Conservation (phyloP, 2,329 filamentous ascomycete species). For the Paraphoma chrysanthemicola region DNA sequence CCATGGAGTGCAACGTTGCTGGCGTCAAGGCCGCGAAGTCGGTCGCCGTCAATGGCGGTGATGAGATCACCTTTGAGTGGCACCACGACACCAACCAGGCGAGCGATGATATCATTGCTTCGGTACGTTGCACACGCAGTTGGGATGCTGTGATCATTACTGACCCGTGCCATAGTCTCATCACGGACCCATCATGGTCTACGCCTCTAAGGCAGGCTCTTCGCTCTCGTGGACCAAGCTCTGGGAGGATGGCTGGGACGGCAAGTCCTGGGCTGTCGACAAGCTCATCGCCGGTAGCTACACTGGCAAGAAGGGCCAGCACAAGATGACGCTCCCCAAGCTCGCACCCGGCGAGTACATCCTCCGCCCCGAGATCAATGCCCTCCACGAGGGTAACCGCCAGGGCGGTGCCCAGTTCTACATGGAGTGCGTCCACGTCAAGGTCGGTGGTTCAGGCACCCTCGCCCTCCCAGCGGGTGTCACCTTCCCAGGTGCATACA, state of each 20-base stretch:
- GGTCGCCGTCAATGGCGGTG: slow-evolving; percentile 56
- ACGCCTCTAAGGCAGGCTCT: slow-evolving; percentile 53
- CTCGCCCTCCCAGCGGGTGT: slow-evolving; percentile 49
- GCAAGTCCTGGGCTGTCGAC: slow-evolving; percentile 49
- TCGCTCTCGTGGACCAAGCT: slow-evolving; percentile 59
- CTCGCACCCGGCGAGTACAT: slow-evolving; percentile 54
- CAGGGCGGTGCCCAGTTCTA: slow-evolving; percentile 52
- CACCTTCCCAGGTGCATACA: slow-evolving; percentile 55
- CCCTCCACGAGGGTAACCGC: slow-evolving; percentile 48
- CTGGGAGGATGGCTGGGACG: slow-evolving; percentile 46
- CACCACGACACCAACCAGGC: slow-evolving; percentile 56
- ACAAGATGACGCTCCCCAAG: slow-evolving; percentile 50
- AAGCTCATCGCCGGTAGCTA: slow-evolving; percentile 42
- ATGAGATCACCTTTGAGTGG: slow-evolving; percentile 58
- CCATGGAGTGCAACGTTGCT: slow-evolving; percentile 47
- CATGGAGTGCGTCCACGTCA: slow-evolving; percentile 53
- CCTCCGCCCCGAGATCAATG: slow-evolving; percentile 54
- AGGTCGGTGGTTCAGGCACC: slow-evolving; percentile 43
- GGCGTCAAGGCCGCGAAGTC: slow-evolving; percentile 47
- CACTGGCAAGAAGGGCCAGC: slow-evolving; percentile 48
- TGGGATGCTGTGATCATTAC: background rate
- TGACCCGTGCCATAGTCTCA: slow-evolving; percentile 45
- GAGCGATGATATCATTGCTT: slow-evolving; percentile 60
- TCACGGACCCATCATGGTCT: slow-evolving; percentile 61
- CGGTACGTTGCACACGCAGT: background rate